Conservation (phyloP, 2,329 filamentous ascomycete genomes). For the Arthrobotrys entomopaga region DNA sequence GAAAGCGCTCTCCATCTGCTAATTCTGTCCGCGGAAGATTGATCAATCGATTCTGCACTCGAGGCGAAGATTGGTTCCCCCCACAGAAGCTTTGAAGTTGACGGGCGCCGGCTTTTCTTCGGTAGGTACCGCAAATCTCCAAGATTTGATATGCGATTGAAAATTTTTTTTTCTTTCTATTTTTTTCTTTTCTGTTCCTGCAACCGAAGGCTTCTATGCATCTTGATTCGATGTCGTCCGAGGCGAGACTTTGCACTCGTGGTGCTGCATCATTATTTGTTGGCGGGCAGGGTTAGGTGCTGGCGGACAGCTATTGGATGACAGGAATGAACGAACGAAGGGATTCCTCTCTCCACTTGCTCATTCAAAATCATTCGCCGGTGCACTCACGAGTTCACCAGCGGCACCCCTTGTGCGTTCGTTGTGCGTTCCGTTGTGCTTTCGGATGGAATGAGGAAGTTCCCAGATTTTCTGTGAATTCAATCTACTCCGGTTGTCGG, state of each 20-base stretch:
- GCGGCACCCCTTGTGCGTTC: constrained; percentile 15
- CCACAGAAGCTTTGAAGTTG: background rate
- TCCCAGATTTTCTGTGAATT: constrained; percentile 3
- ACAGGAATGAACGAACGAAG: constrained; percentile 1
- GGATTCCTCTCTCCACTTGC: background rate
- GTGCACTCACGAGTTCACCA: constrained; percentile 3
- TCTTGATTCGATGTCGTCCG: constrained; percentile 39
- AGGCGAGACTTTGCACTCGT: constrained; percentile 28
- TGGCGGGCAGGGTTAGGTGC: constrained; percentile 53
- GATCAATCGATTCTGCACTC: constrained; percentile 16
- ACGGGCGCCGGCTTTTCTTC: constrained; percentile 12
- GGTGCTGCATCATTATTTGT: constrained; percentile 54
- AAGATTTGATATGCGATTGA: background rate
- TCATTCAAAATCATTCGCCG: background rate
- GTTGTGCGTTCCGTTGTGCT: background rate
- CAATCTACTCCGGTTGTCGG: constrained; percentile 16
- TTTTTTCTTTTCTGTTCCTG: constrained; percentile 26
- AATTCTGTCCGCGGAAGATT: background rate
- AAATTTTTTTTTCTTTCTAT: background rate
- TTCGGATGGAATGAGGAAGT: constrained; percentile 35
- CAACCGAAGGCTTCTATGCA: constrained; percentile 33
- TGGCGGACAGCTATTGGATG: constrained; percentile 49
- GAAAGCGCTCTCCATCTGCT: too few species aligned
- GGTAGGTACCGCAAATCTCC: constrained; percentile 20
- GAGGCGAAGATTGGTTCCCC: background rate